These are phyloP conservation scores for Venturiaceae sp. DNA, from an alignment of 2,329 filamentous ascomycete species.

Conservation along the genomic window DNA sequence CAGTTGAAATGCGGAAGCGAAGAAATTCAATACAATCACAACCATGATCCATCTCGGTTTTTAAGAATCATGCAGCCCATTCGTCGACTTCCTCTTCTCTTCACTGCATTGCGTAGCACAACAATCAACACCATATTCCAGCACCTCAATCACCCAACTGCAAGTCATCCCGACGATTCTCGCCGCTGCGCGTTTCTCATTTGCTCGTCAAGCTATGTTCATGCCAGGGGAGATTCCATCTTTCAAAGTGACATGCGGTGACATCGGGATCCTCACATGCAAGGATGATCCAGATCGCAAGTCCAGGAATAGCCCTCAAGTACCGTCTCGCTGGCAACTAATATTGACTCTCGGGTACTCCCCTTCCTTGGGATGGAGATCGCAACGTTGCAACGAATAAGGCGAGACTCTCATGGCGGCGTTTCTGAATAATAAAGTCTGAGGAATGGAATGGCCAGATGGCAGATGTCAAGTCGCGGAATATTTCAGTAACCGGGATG, in stretches of 20 bases:
- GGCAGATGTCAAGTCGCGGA: background rate
- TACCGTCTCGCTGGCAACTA: background rate
- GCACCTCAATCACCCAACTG: background rate
- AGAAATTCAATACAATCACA: background rate
- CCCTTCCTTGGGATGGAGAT: background rate
- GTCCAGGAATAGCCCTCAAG: background rate
- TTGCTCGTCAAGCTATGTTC: background rate
- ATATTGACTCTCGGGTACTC: background rate
- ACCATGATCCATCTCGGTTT: background rate
- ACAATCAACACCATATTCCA: background rate
- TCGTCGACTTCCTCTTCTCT: background rate
- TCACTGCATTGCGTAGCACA: background rate
- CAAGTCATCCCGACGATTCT: background rate
- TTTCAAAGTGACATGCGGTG: background rate
- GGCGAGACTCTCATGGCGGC: background rate
- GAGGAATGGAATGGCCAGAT: background rate
- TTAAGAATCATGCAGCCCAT: background rate
- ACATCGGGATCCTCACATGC: background rate
- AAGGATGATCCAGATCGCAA: background rate
- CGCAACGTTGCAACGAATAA: background rate
- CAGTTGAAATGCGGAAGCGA: too few relatives aligned
- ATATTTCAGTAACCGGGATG: background rate
- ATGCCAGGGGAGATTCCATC: background rate
- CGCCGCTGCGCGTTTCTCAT: background rate
- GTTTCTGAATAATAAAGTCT: background rate